These are phyloP conservation scores for Nevesoporus exiguus DNA, from an alignment of 768 basidiomycete genomes.

Conservation along the genomic window DNA sequence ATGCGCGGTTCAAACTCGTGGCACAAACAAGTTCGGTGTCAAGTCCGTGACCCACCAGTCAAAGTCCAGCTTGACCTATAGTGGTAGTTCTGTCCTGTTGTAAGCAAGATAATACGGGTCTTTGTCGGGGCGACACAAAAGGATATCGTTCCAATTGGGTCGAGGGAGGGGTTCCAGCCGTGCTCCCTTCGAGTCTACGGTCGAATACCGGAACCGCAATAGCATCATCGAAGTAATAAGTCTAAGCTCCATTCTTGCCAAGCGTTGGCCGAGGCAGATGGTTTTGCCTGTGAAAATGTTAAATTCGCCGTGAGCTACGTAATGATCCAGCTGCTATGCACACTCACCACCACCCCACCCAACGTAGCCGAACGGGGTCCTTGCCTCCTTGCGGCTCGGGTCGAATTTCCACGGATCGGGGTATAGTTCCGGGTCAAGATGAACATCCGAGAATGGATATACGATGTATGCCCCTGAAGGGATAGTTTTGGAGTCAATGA, in stretches of 20 bases:
- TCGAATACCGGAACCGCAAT: slow-evolving; percentile 55
- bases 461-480: slow-evolving; percentile 74
- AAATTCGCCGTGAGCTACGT: slow-evolving; percentile 14
- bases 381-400: slow-evolving; percentile 50
- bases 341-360: slow-evolving; percentile 79
- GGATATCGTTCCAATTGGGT: slow-evolving; percentile 79
- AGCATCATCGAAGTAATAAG: slow-evolving; percentile 65
- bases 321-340: slow-evolving; percentile 15
- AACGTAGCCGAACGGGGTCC: slow-evolving; percentile 57
- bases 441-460: slow-evolving; percentile 78
- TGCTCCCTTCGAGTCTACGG: slow-evolving; percentile 53
- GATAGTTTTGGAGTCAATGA: slow-evolving; percentile 65
- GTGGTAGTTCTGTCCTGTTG: slow-evolving; percentile 14
- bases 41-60: slow-evolving; percentile 16
- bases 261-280: slow-evolving; percentile 66
- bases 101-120: slow-evolving; percentile 56
- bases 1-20: slow-evolving; percentile 7
- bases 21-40: slow-evolving; percentile 7
- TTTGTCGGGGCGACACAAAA: slow-evolving; percentile 59
- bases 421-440: slow-evolving; percentile 69
- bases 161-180: slow-evolving; percentile 43
- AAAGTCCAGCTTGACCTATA: slow-evolving; percentile 29
- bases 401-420: slow-evolving; percentile 78
- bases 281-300: slow-evolving; percentile 53
- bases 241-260: slow-evolving; percentile 73